Evolutionary conservation across 805 yeast genomes (phyloP), one percentile per base, ranked within the genome.

Genomic region (Kodamaea fukazawae): DNA sequence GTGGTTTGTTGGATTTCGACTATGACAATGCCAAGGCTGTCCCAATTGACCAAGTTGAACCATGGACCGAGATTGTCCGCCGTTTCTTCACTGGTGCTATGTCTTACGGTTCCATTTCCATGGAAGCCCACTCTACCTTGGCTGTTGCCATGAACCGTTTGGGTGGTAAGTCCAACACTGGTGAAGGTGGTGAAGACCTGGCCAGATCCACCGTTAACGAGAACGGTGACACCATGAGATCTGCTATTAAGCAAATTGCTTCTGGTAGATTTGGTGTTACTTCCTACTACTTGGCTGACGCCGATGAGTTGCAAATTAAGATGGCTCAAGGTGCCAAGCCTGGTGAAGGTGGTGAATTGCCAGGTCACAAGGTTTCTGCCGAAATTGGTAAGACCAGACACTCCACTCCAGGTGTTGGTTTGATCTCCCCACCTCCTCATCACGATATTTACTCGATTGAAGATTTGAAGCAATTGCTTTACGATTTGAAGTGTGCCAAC

Each of bases 271-370:
- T 91, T 57, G 99, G 99, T 73, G 99, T 91, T 37, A 91, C 99
- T 3, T 88, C 97, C 2, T 79, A 83, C 66, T 91, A 93, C 63
- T 73, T 91, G 54, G 81, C 96, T 27, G 98, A 91, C 67, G 96
- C 98, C 31, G 98, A 91, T 57, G 98, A 91, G 70, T 79, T 91
- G 48, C 99, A 91, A 68, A 93, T 91, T 65, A 91, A 91, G 71
- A 89, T 91, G 90, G 98, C 98, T 7, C 99, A 91, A 70, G 98
- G 99, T 70, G 99, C 99, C 40, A 91, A 91, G 69, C 98, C 98
- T 8, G 99, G 98, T 71, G 98, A 93, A 73, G 99, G 99, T 75
- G 99, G 99, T 75, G 98, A 93, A 67, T 74, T 89, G 51, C 96
- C 96, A 27, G 96, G 96, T 44, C 85, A 86, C 70, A 91, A 91